Base-by-base conservation (phyloP, 768 basidiomycete species). In the Chalciporus chontae region DNA sequence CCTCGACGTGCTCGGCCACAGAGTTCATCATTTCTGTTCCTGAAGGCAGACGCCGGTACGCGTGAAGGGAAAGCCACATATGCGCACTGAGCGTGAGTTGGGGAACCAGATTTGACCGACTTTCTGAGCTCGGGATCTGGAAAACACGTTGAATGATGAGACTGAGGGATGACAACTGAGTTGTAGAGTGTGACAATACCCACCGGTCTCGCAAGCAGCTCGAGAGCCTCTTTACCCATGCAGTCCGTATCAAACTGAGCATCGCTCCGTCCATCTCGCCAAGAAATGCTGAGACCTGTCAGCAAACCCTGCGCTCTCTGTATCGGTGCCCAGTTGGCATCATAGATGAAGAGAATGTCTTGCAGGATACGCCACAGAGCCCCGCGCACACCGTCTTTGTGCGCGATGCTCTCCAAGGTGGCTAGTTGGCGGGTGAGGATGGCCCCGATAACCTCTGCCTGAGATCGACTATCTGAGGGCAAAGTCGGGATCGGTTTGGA, bases 51-150 rank as follows among this genome's bases (percentile, higher is more conserved):
- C 69, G 71, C 13, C 80, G 77, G 65, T 93, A 89, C 0, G 80
- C 76, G 58, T 88, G 83, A 17, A 94, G 69, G 0, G 84, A 81
- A 40, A 81, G 69, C 83, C 85, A 87, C 21, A 94, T 72, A 58
- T 87, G 80, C 0, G 76, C 71, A 1, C 75, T 67, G 1, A 79
- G 74, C 24, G 70, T 74, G 57, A 84, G 81, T 59, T 87, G 81
- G 7, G 57, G 60, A 47, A 66, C 49, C 47, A 69, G 68, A 3
- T 43, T 50, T 0, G 51, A 51, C 2, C 76, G 61, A 2, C 37
- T 39, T 48, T 76, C 74, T 3, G 58, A 46, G 4, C 62, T 68
- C 7, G 53, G 32, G 11, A 57, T 54, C 75, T 75, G 48, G 24
- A n/a, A 19, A 23, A 9, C 11, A 39, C 29, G 29, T 10, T n/a